Conservation (phyloP, 208 protist species). For the Leishmania martiniquensis region DNA sequence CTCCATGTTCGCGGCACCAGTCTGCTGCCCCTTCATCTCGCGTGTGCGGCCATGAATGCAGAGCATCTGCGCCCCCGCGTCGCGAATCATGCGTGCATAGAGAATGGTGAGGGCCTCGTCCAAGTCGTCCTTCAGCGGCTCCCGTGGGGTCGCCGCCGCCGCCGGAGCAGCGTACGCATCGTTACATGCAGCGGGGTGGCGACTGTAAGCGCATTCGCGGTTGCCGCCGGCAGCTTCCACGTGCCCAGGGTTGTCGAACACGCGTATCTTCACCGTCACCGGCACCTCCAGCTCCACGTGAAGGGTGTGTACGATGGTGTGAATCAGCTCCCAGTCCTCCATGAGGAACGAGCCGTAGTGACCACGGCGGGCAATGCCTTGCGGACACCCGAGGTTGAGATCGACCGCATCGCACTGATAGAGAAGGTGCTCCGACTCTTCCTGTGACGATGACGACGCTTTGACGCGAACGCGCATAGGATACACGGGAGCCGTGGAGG, state of each 20-base stretch:
- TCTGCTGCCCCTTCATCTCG: constrained; percentile 80
- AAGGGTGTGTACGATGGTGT: constrained; percentile 83
- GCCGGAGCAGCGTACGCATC: background rate
- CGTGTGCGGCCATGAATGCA: constrained; percentile 90
- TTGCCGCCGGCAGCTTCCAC: background rate
- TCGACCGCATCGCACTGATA: constrained; percentile 89
- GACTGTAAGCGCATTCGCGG: background rate
- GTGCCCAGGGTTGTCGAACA: constrained; percentile 58
- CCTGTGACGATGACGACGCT: background rate
- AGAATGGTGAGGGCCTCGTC: constrained; percentile 80
- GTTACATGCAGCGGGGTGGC: background rate
- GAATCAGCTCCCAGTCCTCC: constrained; percentile 86
- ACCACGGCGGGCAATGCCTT: constrained; percentile 91
- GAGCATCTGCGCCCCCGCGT: constrained; percentile 82
- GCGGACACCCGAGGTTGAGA: constrained; percentile 93
- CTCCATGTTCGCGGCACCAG: constrained; percentile 67
- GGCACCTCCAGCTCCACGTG: constrained; percentile 87
- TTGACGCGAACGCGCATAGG: constrained; percentile 4
- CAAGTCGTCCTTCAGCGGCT: constrained; percentile 21
- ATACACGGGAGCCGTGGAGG: constrained; percentile 6
- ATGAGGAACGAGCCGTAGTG: constrained; percentile 94
- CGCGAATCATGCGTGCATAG: constrained; percentile 87
- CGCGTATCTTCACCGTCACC: constrained; percentile 93
- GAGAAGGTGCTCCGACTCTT: constrained; percentile 8
- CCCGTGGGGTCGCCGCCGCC: background rate